Evolutionary conservation across 768 basidiomycete species (phyloP), one percentile per base, ranked within the genome.

Genomic region (Tulasnella sp.): DNA sequence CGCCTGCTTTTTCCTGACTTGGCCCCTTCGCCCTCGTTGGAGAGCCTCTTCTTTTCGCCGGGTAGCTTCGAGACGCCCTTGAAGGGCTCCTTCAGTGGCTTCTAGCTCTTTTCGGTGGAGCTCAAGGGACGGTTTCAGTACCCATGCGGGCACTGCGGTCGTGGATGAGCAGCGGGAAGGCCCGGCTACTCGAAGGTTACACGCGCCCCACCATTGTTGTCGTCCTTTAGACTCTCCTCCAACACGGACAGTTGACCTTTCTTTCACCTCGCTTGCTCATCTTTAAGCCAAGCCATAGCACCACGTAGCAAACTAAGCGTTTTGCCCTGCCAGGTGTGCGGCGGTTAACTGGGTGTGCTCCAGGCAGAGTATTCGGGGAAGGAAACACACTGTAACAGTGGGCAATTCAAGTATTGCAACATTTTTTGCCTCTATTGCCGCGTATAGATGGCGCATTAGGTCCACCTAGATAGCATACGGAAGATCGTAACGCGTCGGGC

Each of bases 381-480:
- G 75, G 16, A 46, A 62, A 83, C 89, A 84, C 79, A 94, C 95
- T 36, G 95, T 96, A 82, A 95, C 95, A 0, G 95, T 96, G 0
- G 95, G 95, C 82, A 93, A 94, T 85, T 96, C 95, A 40, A 97
- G 89, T 74, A 98, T 92, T 1, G 95, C 90, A 24, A 98, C 89
- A 81, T 91, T 91, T 71, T 86, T 87, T 0, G 76, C 74, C n/a
- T 86, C 95, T 71, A 98, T 93, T 0, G 92, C 88, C 8, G 88
- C 82, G 84, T 96, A 98, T 0, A 99, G 86, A 81, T 96, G 94
- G 24, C 87, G 90, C 97, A 98, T 98, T 38, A 98, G 90, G 46
- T 94, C 90, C 0, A 89, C 86, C 84, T 99, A 97, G 79, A 97
- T 97, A 24, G 88, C 84, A 84, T 97, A 97, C 2, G 96, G 96